Conservation (phyloP, 148 eudicot species). For the Euryodendron excelsum region DNA sequence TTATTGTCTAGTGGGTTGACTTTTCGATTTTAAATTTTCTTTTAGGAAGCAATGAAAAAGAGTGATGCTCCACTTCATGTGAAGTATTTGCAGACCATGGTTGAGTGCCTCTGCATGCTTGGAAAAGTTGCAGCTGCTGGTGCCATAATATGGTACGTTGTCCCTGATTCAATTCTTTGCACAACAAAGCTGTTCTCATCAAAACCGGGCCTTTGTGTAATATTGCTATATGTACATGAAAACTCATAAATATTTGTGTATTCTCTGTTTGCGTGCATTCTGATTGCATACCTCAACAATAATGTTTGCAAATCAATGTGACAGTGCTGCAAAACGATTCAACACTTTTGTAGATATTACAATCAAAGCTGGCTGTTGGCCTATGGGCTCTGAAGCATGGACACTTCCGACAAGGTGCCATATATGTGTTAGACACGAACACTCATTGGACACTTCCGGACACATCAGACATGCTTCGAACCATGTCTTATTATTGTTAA, state of each 20-base stretch:
- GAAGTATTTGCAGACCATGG: constrained; percentile 91
- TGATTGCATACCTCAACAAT: background rate
- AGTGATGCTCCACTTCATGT: constrained; percentile 84
- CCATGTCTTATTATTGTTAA: too few relatives aligned
- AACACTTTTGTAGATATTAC: background rate
- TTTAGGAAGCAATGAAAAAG: constrained; percentile 90
- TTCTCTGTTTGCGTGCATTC: constrained; percentile 10
- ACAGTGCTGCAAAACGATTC: background rate
- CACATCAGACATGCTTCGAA: too few relatives aligned
- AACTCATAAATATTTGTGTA: too few relatives aligned
- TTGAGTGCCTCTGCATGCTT: constrained; percentile 95
- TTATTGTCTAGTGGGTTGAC: constrained; percentile 16
- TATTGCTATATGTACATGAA: too few relatives aligned
- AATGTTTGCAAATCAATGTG: background rate
- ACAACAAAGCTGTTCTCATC: constrained; percentile 7
- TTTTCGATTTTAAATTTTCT: constrained; percentile 23
- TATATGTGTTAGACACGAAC: too few relatives aligned
- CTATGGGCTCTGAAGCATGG: too few relatives aligned
- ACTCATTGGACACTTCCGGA: too few relatives aligned
- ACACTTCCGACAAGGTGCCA: too few relatives aligned
- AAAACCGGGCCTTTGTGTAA: background rate
- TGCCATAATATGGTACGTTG: constrained; percentile 84
- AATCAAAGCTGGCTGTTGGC: too few relatives aligned
- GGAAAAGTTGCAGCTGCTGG: constrained; percentile 99
- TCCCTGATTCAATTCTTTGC: constrained; percentile 13